phyloP scores from a whole-genome alignment of 345 rosid species.

The Corymbia maculata region DNA sequence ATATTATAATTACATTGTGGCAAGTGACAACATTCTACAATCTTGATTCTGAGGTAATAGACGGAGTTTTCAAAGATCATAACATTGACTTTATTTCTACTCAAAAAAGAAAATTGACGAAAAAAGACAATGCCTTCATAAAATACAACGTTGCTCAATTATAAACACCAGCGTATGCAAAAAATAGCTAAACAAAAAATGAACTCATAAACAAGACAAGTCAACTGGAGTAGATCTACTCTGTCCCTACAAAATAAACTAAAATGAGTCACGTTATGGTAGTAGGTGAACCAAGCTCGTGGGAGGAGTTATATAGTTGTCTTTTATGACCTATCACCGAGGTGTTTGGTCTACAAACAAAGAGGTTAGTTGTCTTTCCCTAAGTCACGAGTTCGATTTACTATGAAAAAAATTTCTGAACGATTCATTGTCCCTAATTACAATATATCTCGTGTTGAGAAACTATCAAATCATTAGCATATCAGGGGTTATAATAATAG shows the following conservation, averaged over 20 bases:
- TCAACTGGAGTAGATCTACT: too few relatives aligned
- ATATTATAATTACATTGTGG: fast-evolving
- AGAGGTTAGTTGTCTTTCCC: neutral
- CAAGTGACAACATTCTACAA: neutral
- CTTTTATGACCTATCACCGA: neutral
- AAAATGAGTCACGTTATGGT: neutral
- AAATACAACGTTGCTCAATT: neutral
- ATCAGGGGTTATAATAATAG: too few relatives aligned
- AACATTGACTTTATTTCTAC: neutral
- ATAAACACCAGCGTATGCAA: neutral
- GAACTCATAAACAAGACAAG: fast-evolving
- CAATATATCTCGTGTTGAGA: too few relatives aligned
- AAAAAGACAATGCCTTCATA: neutral
- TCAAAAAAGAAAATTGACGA: neutral
- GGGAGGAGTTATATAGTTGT: neutral
- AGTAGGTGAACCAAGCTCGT: neutral
- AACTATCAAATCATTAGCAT: neutral
- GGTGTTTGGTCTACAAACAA: neutral
- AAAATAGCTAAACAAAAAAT: too few relatives aligned
- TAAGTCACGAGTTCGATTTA: neutral
- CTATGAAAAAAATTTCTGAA: neutral
- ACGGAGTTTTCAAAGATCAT: neutral
- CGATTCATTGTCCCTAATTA: fast-evolving
- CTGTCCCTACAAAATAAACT: too few relatives aligned
- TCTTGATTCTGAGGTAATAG: fast-evolving